Percentiles rank a stretch among this genome's conserved stretches.
phyloP scores from a whole-genome alignment of 2,329 filamentous ascomycete genomes.

The Pseudomassariella vexata region DNA sequence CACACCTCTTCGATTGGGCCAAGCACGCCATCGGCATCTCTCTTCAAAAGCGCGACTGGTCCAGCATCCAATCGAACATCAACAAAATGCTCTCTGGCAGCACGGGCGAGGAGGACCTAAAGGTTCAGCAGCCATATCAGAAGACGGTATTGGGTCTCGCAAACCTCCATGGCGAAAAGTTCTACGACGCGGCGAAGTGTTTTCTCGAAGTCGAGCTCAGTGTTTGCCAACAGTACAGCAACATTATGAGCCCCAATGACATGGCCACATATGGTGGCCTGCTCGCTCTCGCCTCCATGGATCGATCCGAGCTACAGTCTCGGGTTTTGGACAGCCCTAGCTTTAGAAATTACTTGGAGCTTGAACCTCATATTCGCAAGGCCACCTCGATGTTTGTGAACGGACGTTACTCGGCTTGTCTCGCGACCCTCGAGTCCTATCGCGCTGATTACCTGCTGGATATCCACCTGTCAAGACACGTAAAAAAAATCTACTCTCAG shows the following conservation, averaged over 20 bases:
- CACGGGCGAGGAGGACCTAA: constrained; percentile 39
- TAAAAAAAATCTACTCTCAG: constrained; percentile 61
- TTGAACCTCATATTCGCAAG: constrained; percentile 89
- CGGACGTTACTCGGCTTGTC: constrained; percentile 80
- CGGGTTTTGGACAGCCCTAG: constrained; percentile 71
- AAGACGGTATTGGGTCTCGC: constrained; percentile 47
- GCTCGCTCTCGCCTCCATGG: constrained; percentile 85
- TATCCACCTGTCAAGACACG: constrained; percentile 72
- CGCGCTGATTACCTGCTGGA: constrained; percentile 86
- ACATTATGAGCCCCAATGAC: constrained; percentile 77
- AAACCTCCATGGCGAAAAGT: constrained; percentile 39
- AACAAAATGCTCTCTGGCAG: constrained; percentile 57
- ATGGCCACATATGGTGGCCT: constrained; percentile 88
- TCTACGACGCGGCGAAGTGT: constrained; percentile 58
- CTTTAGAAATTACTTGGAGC: constrained; percentile 84
- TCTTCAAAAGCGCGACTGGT: constrained; percentile 74
- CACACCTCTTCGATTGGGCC: constrained; percentile 78
- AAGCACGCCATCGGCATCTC: constrained; percentile 72
- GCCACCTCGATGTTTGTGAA: constrained; percentile 86
- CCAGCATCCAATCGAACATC: constrained; percentile 53
- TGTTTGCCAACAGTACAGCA: constrained; percentile 54
- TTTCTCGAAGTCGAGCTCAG: constrained; percentile 55
- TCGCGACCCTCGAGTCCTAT: constrained; percentile 77
- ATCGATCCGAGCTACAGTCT: constrained; percentile 66
- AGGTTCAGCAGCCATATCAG: constrained; percentile 42